Evolutionary conservation across 177 flowering plant species (phyloP), one percentile per base, ranked within the genome.

Genomic region (Telopea speciosissima): DNA sequence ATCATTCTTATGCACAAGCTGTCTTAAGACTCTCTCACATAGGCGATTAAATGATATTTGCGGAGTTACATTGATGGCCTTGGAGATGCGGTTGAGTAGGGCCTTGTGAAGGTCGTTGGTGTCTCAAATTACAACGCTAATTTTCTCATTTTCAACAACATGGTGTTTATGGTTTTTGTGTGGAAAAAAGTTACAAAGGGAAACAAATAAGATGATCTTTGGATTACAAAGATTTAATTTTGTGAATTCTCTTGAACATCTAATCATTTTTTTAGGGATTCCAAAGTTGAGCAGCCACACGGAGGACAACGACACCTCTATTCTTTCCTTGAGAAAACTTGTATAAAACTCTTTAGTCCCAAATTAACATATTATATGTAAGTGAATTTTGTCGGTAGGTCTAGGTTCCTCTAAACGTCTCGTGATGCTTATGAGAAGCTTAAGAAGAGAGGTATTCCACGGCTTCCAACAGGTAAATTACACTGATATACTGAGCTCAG

Each of bases 391-490:
- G 8, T 28, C 19, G 17, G 12, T 26, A 19, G 8, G 10, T 17
- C 5, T 21, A 17, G 45, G 56, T 11, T 13, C 10, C 13, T 52
- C 19, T 52, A 91, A 79, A 80, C 88, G 99, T 65, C 92, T 95
- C 95, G 96, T 62, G 86, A 81, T 56, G 99, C 97, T 28, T 83
- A 90, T 69, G 73, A 86, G 76, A 83, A 80, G 86, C 93, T 95
- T 59, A 86, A 88, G 72, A 84, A 85, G 77, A 82, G 97, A 79
- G 97, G 97, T 25, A 90, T 92, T 66, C 96, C 97, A 14, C 78
- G 67, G 99, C 97, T 66, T 89, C 97, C 62, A 95, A 95, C 99
- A 95, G 82, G 99, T 95, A 24, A 95, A 95, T 72, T 95, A 95
- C 82, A 95, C 94, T 95, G 22, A 89, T 95, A 75, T 92, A 92